Percentiles rank a stretch among this genome's conserved stretches.
phyloP scores from a whole-genome alignment of 2,329 filamentous ascomycete genomes.

The Aspergillus sp. region DNA sequence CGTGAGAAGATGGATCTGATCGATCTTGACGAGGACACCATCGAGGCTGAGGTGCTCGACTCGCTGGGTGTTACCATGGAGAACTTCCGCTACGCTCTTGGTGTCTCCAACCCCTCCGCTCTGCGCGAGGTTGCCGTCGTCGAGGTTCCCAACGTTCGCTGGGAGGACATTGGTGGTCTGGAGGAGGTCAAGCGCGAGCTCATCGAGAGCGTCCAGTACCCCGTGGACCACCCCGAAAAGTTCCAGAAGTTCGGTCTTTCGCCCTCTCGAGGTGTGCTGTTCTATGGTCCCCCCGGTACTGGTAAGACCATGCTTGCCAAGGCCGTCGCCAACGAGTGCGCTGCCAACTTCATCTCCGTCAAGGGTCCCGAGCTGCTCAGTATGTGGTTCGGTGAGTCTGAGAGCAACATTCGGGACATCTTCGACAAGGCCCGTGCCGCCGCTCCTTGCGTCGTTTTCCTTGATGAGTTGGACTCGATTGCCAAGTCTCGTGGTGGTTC shows the following conservation, averaged over 20 bases:
- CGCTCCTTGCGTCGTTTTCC: constrained; percentile 96
- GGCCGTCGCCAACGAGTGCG: constrained; percentile 98
- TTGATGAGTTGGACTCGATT: constrained; percentile 97
- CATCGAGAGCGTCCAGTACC: constrained; percentile 98
- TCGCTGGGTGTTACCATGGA: constrained; percentile 99
- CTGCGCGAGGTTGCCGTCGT: constrained; percentile 98
- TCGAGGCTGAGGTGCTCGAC: constrained; percentile 96
- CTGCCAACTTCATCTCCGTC: constrained; percentile 99
- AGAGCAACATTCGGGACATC: constrained; percentile 99
- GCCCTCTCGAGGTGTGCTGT: constrained; percentile 95
- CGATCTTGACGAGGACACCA: constrained; percentile 97
- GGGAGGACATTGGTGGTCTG: constrained; percentile 99
- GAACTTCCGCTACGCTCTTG: constrained; percentile 98
- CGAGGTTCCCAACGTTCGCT: constrained; percentile 98
- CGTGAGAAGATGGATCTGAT: constrained; percentile 99
- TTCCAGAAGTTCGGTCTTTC: constrained; percentile 99
- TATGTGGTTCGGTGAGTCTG: constrained; percentile 99
- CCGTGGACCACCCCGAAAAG: constrained; percentile 98
- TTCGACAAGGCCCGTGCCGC: constrained; percentile 99
- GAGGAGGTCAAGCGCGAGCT: constrained; percentile 99
- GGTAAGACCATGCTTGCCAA: constrained; percentile 99
- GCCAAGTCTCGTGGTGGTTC: constrained; percentile 99
- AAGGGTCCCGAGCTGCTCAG: constrained; percentile 97
- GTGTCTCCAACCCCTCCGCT: constrained; percentile 96
- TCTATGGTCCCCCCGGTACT: constrained; percentile 98